phyloP scores from a whole-genome alignment of 192 early-diverging fungal genomes.

The Phycomyces nitens region DNA sequence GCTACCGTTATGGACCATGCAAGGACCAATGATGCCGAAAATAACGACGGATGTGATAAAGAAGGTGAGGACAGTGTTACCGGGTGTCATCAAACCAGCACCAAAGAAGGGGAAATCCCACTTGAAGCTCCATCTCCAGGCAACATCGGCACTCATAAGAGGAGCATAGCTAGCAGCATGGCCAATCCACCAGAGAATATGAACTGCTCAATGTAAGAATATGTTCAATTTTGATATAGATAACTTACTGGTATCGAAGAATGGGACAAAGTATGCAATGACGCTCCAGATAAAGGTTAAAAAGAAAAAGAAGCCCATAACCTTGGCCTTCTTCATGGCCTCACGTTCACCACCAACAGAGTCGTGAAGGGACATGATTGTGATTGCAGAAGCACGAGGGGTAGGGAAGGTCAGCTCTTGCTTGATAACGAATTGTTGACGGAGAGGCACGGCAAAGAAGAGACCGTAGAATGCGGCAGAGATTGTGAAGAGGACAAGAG shows the following conservation, averaged over 20 bases:
- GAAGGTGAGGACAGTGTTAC: conserved; percentile 51
- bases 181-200: conserved; percentile 51
- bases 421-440: conserved; percentile 63
- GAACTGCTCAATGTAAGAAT: no score
- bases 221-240: no score
- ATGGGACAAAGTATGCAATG: conserved; percentile 50
- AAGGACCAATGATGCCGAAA: conserved; percentile 59
- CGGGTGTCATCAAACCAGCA: conserved; percentile 60
- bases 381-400: conserved; percentile 60
- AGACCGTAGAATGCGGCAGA: conserved; percentile 64
- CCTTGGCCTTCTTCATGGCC: conserved; percentile 45
- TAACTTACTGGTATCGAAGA: conserved; percentile 35
- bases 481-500: conserved; percentile 53
- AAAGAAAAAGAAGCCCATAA: conserved; percentile 46
- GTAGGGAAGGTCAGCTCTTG: conserved; percentile 68
- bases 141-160: conserved; percentile 46
- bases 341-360: conserved; percentile 42
- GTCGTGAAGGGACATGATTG: conserved; percentile 57
- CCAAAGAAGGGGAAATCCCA: conserved; percentile 61
- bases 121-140: conserved; percentile 44
- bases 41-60: conserved; percentile 49
- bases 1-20: conserved; percentile 42
- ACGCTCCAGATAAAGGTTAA: conserved; percentile 44
- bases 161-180: conserved; percentile 33
- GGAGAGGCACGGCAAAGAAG: conserved; percentile 69